These are phyloP conservation scores for Sporothrix brasiliensis DNA, from an alignment of 2,329 filamentous ascomycete genomes.

Conservation along the genomic window DNA sequence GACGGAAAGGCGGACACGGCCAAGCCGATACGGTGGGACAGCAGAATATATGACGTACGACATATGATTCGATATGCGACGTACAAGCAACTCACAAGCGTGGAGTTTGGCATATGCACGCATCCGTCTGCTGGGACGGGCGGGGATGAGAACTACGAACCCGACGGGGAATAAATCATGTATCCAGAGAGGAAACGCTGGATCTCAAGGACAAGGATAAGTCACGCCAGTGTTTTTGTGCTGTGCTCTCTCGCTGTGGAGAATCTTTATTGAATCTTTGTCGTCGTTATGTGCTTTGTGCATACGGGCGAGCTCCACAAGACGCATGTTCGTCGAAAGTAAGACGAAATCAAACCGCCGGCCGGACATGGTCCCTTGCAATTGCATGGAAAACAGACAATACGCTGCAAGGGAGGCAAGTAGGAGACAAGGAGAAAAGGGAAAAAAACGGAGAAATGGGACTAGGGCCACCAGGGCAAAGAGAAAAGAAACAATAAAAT, in stretches of 20 bases:
- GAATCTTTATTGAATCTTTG: no score
- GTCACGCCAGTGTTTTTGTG: not conserved
- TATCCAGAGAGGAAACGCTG: not conserved
- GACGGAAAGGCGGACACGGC: not conserved
- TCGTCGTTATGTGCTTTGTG: no score
- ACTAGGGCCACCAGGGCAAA: not conserved
- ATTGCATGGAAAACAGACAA: not conserved
- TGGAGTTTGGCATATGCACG: constrained; percentile 7
- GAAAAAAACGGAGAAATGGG: constrained; percentile 3
- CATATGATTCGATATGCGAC: not conserved
- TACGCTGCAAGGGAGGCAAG: constrained; percentile 2
- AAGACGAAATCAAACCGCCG: constrained; percentile 23
- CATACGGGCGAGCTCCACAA: not conserved
- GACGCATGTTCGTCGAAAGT: not conserved
- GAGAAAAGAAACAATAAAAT: not conserved
- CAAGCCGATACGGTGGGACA: constrained; percentile 17
- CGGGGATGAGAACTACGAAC: not conserved
- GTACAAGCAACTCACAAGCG: not conserved
- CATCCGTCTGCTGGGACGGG: constrained; percentile 6
- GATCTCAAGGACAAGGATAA: not conserved
- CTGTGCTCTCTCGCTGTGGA: not conserved
- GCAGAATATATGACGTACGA: not conserved
- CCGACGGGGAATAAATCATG: constrained; percentile 15
- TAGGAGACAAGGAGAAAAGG: not conserved
- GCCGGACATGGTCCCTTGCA: constrained; percentile 4